Percentiles rank a stretch among this genome's conserved stretches.
phyloP scores from a whole-genome alignment of 139 green algal species.

The Eudorina sp. region DNA sequence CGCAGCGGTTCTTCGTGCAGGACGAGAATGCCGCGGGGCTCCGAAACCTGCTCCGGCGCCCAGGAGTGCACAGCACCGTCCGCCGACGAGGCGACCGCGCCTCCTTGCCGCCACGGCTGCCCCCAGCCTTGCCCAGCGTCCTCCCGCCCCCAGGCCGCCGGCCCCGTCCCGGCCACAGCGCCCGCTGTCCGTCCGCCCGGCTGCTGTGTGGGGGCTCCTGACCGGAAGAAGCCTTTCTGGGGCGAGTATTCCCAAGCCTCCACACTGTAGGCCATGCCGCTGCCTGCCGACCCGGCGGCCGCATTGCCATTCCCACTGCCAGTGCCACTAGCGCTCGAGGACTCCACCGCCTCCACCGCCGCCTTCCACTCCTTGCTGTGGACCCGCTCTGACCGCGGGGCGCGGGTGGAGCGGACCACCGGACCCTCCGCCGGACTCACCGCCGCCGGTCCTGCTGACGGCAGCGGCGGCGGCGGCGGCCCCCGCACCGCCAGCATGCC shows the following conservation, averaged over 20 bases:
- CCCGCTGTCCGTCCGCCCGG: too few relatives aligned
- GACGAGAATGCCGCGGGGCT: background rate
- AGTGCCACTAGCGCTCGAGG: too few relatives aligned
- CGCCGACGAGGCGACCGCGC: too few relatives aligned
- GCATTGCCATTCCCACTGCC: too few relatives aligned
- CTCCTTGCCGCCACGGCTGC: too few relatives aligned
- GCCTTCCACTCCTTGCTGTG: conserved; percentile 22
- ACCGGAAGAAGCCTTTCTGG: background rate
- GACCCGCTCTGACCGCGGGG: background rate
- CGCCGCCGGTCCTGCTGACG: background rate
- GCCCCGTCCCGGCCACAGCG: too few relatives aligned
- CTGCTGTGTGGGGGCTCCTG: too few relatives aligned
- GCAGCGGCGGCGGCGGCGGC: background rate
- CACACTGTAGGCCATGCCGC: background rate
- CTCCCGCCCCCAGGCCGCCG: too few relatives aligned
- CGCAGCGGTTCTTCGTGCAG: conserved; percentile 7
- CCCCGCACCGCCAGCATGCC: background rate
- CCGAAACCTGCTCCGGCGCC: background rate
- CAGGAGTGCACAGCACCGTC: too few relatives aligned
- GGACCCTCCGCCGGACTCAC: background rate
- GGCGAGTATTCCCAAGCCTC: background rate
- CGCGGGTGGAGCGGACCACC: background rate
- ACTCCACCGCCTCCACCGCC: background rate
- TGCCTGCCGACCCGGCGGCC: background rate
- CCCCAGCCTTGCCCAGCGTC: too few relatives aligned